A percentile compares a stretch with the other conserved stretches of the same genome.
Conservation (phyloP, 164 flowering plant genomes). For the Buxus sempervirens region DNA sequence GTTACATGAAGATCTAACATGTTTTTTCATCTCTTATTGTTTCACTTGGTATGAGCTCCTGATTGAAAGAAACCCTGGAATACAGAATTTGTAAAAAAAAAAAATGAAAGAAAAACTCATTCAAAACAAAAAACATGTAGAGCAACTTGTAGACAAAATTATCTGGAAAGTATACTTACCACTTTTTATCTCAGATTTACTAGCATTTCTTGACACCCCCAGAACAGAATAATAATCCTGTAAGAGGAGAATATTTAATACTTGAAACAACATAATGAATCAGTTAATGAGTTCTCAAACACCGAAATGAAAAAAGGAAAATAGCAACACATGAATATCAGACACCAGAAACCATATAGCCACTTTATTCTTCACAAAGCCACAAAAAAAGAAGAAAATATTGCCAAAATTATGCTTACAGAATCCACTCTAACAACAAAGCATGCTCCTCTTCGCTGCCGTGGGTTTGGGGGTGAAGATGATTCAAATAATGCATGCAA, state of each 20-base stretch:
- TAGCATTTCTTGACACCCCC: constrained; percentile 81
- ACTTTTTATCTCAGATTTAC: constrained; percentile 90
- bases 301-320: not conserved
- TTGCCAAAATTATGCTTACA: constrained; percentile 41
- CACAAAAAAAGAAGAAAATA: not conserved
- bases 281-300: too few species aligned
- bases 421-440: constrained; percentile 72
- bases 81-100: not conserved
- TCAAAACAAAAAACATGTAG: not conserved
- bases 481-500: constrained; percentile 29
- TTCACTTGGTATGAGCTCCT: too few species aligned
- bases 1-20: not conserved
- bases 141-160: not conserved
- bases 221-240: constrained; percentile 86
- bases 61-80: not conserved
- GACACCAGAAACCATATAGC: not conserved
- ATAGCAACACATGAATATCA: not conserved
- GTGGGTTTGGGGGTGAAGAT: constrained; percentile 30
- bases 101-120: not conserved
- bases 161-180: constrained; percentile 37
- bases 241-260: constrained; percentile 1
- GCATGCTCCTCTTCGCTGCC: constrained; percentile 48
- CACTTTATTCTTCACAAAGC: not conserved
- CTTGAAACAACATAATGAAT: not conserved
- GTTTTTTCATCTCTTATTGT: not conserved